Base-by-base conservation (phyloP, 169 alveolate species). In the Plasmodium fragile region DNA sequence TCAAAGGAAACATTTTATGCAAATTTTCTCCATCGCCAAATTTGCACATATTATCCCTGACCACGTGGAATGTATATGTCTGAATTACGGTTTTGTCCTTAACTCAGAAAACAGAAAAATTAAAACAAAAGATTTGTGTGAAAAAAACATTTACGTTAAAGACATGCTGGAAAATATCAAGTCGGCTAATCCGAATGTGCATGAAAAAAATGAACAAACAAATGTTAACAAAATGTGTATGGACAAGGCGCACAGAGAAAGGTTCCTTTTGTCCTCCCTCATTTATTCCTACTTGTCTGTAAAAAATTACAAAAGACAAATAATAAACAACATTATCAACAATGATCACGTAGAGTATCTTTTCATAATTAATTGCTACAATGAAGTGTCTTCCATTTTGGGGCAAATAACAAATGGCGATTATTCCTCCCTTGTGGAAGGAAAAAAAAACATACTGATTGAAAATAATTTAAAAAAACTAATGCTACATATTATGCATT, bases 1-100 rank as follows among this genome's bases (percentile, higher is more conserved):
- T 22, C 97, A 96, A 71, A 82, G 55, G 25, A 65, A 92, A 13
- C 97, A 96, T 91, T 96, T 96, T 78, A 71, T 65, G 77, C 94
- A 91, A 87, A 96, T 95, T 43, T 59, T 84, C 92, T 52, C 94
- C 4, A 70, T 83, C 3, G 53, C 75, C 1, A 91, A 92, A n/a
- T 45, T 43, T 89, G 25, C 81, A 79, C 59, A 89, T 59, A 72
- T 89, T 11, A 11, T 89, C 32, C 25, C 70, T 0, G 10, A 52
- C 1, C 6, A 78, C 3, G 73, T 28, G 0, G 82, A 89, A 89
- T 89, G 89, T 89, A 4, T 53, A n/a, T 89, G 94, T 45, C 34
- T 89, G 25, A 78, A 79, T 49, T 89, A 89, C 22, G 94, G 94
- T 30, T 89, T 72, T 25, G 89, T 89, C 13, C 81, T 89, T n/a